Evolutionary conservation across 805 yeast genomes (phyloP), one percentile per base, ranked within the genome.

Genomic region (Huiozyma sinensis): DNA sequence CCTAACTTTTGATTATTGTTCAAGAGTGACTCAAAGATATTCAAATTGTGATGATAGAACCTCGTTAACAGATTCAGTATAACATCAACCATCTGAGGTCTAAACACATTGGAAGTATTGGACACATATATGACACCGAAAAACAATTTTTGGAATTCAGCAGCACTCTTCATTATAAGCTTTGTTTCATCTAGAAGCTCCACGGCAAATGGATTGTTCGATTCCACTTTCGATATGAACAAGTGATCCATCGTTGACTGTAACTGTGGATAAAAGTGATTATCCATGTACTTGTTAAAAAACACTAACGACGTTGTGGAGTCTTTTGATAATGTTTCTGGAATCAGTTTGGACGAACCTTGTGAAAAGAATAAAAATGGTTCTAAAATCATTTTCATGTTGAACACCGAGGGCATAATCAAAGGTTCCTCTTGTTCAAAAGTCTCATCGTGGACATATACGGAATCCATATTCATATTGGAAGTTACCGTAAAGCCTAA

Each of bases 321-420:
- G 24, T 54, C 47, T 38, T 56, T 48, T 3, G 41, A 29, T 6
- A 48, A 36, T 7, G 52, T 47, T 6, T 54, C 41, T 1, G 71
- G 71, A 8, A 73, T 59, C 5, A 71, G 54, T 2, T 69, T 53
- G 8, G 70, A 65, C 1, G 83, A 66, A 1, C 84, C 79, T 38
- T 83, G 79, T 28, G 78, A 68, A 55, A 85, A 86, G 9, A 78
- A 64, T 40, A 86, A 69, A 34, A 86, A 77, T 34, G 84, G 80
- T 45, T 83, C 95, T 40, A 86, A 62, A 11, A 88, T 73, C 5
- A 83, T 72, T 50, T 89, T 73, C 81, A 89, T 85, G 54, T 88
- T 86, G 62, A 83, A 79, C 11, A 87, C 72, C 54, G 78, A 79
- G 2, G 86, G 78, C 0, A 79, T 77, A 2, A 84, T 83, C 34